Evolutionary conservation across 208 protist species (phyloP), one percentile per base, ranked within the genome.

Genomic region (Acanthamoeba lugdunensis): DNA sequence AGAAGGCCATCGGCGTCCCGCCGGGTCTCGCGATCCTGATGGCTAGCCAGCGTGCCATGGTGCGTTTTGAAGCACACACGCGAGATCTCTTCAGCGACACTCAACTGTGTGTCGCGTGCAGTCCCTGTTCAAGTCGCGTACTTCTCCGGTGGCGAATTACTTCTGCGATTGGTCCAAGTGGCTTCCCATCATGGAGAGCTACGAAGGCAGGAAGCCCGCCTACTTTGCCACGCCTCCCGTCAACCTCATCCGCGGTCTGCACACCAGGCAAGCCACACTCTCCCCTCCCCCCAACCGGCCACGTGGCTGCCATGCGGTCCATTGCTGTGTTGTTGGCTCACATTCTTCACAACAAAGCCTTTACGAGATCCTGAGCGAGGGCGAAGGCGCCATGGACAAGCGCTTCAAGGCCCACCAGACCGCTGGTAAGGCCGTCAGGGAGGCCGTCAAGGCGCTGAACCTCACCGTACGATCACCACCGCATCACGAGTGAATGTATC

Each of bases 211-310:
- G 28, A 65, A 94, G 71, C 92, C 92, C 13, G 69, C 67, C 23
- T 94, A 94, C 85, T 94, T 94, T 92, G 92, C 92, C 41, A 94
- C 92, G n/a, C 92, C 92, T n/a, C 71, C 92, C 16, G 92, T 94
- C 73, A 94, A 94, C 52, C 92, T 94, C 18, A 75, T 94, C 30
- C 61, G 45, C 25, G 92, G 30, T 14, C 92, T 94, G n/a, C 48
- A 28, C 81, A 89, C 69, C 25, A 65, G 87, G 87, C 50, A 7
- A 58, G 52, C 52, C 52, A 14, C 52, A 21, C 52, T 14, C 16
- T 18, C 28, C 13, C 5, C 25, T 41, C 16, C 13, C 18, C 5
- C 25, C 6, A 14, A 28, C 14, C 23, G 1, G 67, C 33, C 14
- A 30, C n/a, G 14, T 81, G 21, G 21, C 65, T 2, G 16, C 5